phyloP scores from a whole-genome alignment of 2,329 filamentous ascomycete species.

The Ascochyta rabiei region DNA sequence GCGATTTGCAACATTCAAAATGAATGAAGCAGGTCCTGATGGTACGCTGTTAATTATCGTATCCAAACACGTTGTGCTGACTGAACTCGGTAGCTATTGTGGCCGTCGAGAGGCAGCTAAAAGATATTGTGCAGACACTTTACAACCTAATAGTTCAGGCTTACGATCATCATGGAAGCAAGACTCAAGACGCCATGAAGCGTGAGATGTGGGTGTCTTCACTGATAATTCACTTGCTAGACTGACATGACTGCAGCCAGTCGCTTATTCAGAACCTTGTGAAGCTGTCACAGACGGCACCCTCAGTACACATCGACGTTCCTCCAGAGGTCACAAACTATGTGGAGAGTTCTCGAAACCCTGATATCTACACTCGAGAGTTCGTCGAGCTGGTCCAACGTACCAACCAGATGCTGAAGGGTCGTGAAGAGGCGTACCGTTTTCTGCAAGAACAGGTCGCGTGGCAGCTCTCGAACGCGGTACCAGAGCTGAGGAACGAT shows the following conservation, averaged over 20 bases:
- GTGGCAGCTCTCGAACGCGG: conserved; percentile 62
- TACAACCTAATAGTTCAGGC: conserved; percentile 65
- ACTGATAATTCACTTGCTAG: neutral
- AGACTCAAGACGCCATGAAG: conserved; percentile 63
- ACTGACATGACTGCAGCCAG: conserved; percentile 43
- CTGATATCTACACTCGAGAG: conserved; percentile 70
- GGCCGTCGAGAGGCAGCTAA: conserved; percentile 58
- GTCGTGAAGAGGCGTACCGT: conserved; percentile 64
- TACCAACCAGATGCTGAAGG: conserved; percentile 67
- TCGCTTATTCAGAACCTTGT: conserved; percentile 61
- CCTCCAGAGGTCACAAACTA: conserved; percentile 68
- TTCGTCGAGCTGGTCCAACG: conserved; percentile 69
- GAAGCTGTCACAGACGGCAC: conserved; percentile 57
- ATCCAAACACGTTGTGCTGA: neutral
- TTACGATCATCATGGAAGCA: conserved; percentile 64
- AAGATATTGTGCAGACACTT: conserved; percentile 66
- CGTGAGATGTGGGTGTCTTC: conserved; percentile 58
- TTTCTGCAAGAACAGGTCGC: conserved; percentile 65
- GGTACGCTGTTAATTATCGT: neutral
- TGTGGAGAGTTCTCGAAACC: conserved; percentile 67
- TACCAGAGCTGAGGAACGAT: conserved; percentile 62
- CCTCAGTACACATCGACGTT: conserved; percentile 59
- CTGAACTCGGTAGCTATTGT: conserved; percentile 18
- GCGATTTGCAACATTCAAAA: neutral
- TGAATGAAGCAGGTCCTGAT: conserved; percentile 1